phyloP scores from a whole-genome alignment of 257 asterid genomes.

The Haberlea rhodopensis region DNA sequence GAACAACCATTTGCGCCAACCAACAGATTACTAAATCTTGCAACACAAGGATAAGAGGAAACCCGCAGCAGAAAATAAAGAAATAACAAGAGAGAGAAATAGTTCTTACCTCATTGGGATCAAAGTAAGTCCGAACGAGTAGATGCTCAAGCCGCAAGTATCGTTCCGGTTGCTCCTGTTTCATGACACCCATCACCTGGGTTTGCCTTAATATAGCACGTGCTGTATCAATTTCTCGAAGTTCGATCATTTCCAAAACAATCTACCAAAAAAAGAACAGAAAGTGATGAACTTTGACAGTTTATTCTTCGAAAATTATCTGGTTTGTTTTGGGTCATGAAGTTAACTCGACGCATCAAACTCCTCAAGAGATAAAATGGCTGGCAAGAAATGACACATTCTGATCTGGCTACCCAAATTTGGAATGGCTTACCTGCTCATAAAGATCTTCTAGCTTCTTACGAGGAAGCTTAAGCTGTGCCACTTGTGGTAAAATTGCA shows the following conservation, averaged over 20 bases:
- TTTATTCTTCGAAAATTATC: background rate
- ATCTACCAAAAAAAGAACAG: slow-evolving; percentile 42
- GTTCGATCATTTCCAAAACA: slow-evolving; percentile 98
- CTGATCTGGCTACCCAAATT: slow-evolving; percentile 6
- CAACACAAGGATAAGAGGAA: too few species aligned
- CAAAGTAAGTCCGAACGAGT: slow-evolving; percentile 90
- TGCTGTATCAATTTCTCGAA: slow-evolving; percentile 96
- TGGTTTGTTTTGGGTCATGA: background rate
- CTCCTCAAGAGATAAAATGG: background rate
- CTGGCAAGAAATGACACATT: slow-evolving; percentile 21
- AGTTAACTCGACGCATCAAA: background rate
- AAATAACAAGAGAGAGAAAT: background rate
- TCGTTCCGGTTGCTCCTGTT: slow-evolving; percentile 96
- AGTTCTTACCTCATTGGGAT: slow-evolving; percentile 75
- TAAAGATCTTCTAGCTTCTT: slow-evolving; percentile 89
- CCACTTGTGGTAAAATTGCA: slow-evolving; percentile 91
- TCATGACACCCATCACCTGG: slow-evolving; percentile 98
- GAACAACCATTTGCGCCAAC: too few species aligned
- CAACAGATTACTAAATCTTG: too few species aligned
- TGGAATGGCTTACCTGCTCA: slow-evolving; percentile 66
- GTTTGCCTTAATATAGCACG: slow-evolving; percentile 96
- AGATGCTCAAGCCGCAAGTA: slow-evolving; percentile 93
- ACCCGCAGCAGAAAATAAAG: background rate
- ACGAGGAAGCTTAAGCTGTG: slow-evolving; percentile 91
- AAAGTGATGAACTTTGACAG: background rate